Evolutionary conservation across 176 grass and related monocot species (phyloP), one percentile per base, ranked within the genome.

Genomic region (Saccharum officinarum): DNA sequence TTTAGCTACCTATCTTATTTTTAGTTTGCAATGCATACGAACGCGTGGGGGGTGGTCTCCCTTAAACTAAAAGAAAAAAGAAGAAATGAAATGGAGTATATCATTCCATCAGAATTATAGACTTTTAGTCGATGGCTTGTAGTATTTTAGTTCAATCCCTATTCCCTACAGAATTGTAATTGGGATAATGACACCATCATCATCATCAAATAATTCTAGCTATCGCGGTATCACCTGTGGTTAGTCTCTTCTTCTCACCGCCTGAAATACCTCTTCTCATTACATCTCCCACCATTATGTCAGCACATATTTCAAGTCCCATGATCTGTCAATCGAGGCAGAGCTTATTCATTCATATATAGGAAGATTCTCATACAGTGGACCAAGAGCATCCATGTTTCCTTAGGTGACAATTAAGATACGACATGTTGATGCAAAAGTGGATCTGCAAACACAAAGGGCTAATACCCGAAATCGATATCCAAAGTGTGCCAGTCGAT

Each of bases 231-330:
- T 79, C 61, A 97, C 92, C 92, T 95, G 95, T 93, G 3, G 91
- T 95, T 71, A 98, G 85, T 86, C 92, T 89, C 83, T 90, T 98
- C 91, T 93, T 98, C 80, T 98, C 92, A 86, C 91, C 92, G 2
- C 92, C 91, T 72, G 95, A 98, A 85, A 98, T 98, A 73, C 95
- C 92, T 87, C 92, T 93, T 86, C 82, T 93, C 95, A 98, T 93
- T 25, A 82, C 87, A 92, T 98, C 87, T 42, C 92, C 95, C 49
- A 92, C 89, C 26, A 78, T 82, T 86, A 87, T 90, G 76, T 98
- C 85, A 45, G 92, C 85, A 3, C 95, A 98, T 82, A 86, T 88
- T 87, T 93, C 95, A 71, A 98, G 82, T 82, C 95, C 95, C 91
- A 95, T 93, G 85, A 98, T 98, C 95, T 98, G 76, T 41, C 20